Evolutionary conservation across 257 asterid species (phyloP).

Genomic region (Solanum dulcamara): DNA sequence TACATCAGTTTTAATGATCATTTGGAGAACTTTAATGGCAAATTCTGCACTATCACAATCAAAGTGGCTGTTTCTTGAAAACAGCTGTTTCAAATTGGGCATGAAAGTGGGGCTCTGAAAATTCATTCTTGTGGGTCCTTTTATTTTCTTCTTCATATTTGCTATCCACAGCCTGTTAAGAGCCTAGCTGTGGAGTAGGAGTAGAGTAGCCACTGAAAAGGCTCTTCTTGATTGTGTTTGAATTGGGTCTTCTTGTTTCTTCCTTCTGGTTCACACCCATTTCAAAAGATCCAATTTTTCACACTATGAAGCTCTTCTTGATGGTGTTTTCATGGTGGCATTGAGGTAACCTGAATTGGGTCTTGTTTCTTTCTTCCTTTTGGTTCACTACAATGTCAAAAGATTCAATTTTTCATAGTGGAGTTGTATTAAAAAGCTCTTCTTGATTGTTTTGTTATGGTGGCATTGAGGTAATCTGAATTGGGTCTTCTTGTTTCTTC

Average conservation of each 20-base stretch:
- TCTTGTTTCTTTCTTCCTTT: not conserved
- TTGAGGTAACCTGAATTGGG: not conserved
- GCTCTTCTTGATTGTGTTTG: not conserved
- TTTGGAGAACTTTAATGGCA: not conserved
- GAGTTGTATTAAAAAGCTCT: constrained; percentile 5
- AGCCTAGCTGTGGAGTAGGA: constrained; percentile 24
- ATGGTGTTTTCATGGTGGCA: constrained; percentile 8
- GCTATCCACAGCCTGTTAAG: constrained; percentile 29
- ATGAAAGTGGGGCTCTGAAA: not conserved
- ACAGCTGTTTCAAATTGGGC: not conserved
- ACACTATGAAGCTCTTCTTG: constrained; percentile 4
- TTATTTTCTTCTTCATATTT: too few species aligned
- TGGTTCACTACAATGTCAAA: constrained; percentile 7
- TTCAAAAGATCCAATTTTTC: not conserved
- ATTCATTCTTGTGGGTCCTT: not conserved
- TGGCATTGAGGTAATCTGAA: constrained; percentile 5
- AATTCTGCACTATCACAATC: not conserved
- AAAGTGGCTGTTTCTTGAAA: not conserved
- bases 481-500: not conserved
- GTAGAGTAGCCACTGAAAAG: constrained; percentile 1
- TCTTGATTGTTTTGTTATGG: constrained; percentile 1
- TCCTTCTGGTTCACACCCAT: not conserved
- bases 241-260: not conserved
- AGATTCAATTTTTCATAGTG: not conserved
- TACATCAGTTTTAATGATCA: not conserved